A percentile compares a stretch with the other conserved stretches of the same genome.
Conservation (phyloP, 345 rosid species). For the Salix brachista region DNA sequence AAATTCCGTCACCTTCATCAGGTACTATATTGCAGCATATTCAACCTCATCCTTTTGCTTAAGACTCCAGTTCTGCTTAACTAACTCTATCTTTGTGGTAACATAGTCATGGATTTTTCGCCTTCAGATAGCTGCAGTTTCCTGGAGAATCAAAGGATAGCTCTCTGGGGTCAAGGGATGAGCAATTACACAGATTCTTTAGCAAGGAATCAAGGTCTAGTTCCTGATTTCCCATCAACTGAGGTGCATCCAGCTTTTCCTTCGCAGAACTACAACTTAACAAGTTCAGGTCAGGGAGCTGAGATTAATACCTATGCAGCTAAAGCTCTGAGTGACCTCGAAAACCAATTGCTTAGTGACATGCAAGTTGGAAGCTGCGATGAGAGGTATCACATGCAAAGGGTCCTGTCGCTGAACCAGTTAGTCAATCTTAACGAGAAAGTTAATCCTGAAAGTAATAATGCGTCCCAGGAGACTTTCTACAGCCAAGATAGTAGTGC, state of each 20-base stretch:
- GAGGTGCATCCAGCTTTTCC: background rate
- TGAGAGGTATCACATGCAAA: background rate
- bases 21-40: conserved; percentile 7
- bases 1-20: conserved; percentile 22
- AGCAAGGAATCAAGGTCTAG: background rate
- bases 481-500: background rate
- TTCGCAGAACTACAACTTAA: background rate
- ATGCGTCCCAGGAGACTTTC: background rate
- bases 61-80: background rate
- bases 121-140: conserved; percentile 9
- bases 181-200: background rate
- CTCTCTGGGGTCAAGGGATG: conserved; percentile 4
- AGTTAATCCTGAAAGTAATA: background rate
- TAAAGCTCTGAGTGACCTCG: background rate
- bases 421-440: background rate
- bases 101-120: conserved; percentile 27
- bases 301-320: background rate
- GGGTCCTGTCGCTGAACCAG: background rate
- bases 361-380: background rate
- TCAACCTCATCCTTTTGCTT: background rate
- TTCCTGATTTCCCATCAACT: background rate
- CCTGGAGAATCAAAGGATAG: conserved; percentile 1
- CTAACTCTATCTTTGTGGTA: conserved; percentile 10
- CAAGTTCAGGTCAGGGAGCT: background rate
- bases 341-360: conserved; percentile 4